These are phyloP conservation scores for Neurospora terricola DNA, from an alignment of 495 filamentous ascomycete genomes.

Conservation along the genomic window DNA sequence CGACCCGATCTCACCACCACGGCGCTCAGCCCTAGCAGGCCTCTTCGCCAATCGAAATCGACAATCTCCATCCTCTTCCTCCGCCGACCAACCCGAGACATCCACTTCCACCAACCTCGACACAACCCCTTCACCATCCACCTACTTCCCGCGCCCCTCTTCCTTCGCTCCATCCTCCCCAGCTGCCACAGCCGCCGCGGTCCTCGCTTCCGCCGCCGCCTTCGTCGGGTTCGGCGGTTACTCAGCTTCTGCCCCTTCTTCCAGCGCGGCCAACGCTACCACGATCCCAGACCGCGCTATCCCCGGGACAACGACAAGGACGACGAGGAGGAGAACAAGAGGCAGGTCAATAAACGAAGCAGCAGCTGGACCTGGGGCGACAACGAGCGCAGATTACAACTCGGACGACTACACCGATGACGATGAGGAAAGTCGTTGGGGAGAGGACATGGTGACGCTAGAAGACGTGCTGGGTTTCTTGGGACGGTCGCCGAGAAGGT, in stretches of 20 bases:
- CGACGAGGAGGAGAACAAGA: neutral
- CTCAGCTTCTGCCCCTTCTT: neutral
- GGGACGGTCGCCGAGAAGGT: neutral
- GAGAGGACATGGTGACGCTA: neutral
- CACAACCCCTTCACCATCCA: neutral
- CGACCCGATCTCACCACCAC: neutral
- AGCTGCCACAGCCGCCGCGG: neutral
- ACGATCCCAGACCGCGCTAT: neutral
- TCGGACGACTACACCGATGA: slow-evolving; percentile 28
- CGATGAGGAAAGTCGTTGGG: slow-evolving; percentile 1
- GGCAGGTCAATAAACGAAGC: neutral
- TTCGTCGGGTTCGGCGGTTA: neutral
- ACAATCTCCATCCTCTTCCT: neutral
- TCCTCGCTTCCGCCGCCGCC: neutral
- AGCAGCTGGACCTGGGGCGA: too few relatives aligned
- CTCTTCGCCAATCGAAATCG: neutral
- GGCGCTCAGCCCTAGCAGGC: neutral
- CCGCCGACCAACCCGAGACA: neutral
- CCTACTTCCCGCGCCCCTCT: neutral
- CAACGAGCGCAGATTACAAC: neutral
- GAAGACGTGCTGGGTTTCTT: neutral
- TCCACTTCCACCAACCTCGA: neutral
- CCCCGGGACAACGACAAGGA: neutral
- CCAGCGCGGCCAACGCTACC: neutral
- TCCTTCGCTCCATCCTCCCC: neutral